These are phyloP conservation scores for Gossypium davidsonii DNA, from an alignment of 441 rosid genomes.

Conservation along the genomic window DNA sequence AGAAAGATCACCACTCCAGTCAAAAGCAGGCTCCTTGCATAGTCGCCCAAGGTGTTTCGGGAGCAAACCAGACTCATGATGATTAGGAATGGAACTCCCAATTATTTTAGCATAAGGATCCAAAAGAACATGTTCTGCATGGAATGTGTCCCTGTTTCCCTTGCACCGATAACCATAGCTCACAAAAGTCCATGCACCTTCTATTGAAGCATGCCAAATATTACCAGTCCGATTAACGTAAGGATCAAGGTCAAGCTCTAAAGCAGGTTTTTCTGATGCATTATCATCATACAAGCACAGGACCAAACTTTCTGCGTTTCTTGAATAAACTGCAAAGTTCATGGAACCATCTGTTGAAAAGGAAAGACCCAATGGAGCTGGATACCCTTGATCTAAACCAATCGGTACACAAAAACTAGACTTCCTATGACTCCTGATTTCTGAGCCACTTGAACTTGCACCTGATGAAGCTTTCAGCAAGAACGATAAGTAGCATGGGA, in stretches of 20 bases:
- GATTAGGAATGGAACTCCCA: constrained; percentile 25
- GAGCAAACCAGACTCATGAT: constrained; percentile 23
- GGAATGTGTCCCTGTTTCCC: constrained; percentile 29
- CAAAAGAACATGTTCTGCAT: constrained; percentile 38
- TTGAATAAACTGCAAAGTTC: constrained; percentile 74
- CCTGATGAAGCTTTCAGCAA: constrained; percentile 41
- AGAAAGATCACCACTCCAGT: constrained; percentile 62
- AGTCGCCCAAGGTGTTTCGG: constrained; percentile 49
- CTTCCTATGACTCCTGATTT: constrained; percentile 54
- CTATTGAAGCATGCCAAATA: constrained; percentile 74
- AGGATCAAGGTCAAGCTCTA: constrained; percentile 92
- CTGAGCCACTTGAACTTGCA: constrained; percentile 24
- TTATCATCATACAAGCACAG: constrained; percentile 63
- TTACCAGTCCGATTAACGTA: constrained; percentile 79
- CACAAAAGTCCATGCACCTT: constrained; percentile 37
- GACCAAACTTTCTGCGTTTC: constrained; percentile 43
- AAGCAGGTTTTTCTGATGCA: constrained; percentile 48
- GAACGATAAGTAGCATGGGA: constrained; percentile 75
- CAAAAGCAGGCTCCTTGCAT: constrained; percentile 48
- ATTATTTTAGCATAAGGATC: constrained; percentile 79
- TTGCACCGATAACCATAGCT: constrained; percentile 64
- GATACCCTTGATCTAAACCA: constrained; percentile 64
- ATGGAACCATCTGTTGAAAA: constrained; percentile 50
- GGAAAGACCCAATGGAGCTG: constrained; percentile 74
- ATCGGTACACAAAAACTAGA: constrained; percentile 67